Evolutionary conservation across 768 basidiomycete genomes (phyloP), one percentile per base, ranked within the genome.

Genomic region (Multifurca ochricompacta): DNA sequence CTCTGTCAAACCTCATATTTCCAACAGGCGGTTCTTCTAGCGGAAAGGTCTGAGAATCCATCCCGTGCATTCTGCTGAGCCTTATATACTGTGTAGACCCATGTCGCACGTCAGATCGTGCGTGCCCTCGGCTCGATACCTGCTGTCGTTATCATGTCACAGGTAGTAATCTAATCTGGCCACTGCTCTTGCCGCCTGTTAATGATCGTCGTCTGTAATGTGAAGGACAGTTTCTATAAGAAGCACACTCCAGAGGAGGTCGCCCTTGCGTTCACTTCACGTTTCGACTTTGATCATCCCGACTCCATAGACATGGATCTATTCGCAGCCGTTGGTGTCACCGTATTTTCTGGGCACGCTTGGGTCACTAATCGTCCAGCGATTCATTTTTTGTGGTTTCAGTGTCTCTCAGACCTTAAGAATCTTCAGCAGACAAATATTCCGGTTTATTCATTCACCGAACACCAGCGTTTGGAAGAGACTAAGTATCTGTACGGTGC

Each of bases 211-310:
- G 13, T 41, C 28, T 16, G 30, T 14, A n/a, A 25, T 31, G 27
- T 43, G 30, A 68, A 93, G 88, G 94, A 98, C 68, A 90, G 89
- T 66, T 99, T 98, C 70, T 99, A 99, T 72, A 90, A 85, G 63
- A 71, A 71, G 42, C 88, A 91, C 63, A 77, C 77, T 3, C 76
- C 79, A 2, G 90, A 94, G 62, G 85, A 98, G 69, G 74, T 91
- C 18, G 77, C 73, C 6, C 74, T 87, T n/a, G 95, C 95, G 0
- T 86, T 91, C 66, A 78, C 80, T 16, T 94, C 84, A 63, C 70
- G 79, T 47, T 77, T 84, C 56, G 91, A 94, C 64, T 87, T 94
- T 59, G 95, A 99, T 64, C 90, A 93, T 62, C 95, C 95, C 10
- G 82, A 89, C 68, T 84, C 93, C 3, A 85, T 98, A 46, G 95